Evolutionary conservation across 208 protist species (phyloP).

Genomic region (Trypanosoma conorhini): DNA sequence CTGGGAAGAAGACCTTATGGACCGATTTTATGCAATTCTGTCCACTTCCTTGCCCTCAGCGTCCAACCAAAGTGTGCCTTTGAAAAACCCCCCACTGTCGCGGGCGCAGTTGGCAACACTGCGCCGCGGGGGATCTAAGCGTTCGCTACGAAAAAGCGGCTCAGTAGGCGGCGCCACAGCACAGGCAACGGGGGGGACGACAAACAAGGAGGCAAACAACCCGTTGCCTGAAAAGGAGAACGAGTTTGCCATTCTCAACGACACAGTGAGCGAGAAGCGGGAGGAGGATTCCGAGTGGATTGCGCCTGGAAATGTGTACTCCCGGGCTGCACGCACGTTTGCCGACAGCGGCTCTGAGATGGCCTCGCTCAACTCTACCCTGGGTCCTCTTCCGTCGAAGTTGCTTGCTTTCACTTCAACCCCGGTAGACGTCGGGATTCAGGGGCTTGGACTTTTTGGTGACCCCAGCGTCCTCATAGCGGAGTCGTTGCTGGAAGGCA

Average conservation of each 20-base stretch:
- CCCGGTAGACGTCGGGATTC: not conserved
- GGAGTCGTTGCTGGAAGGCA: conserved; percentile 25
- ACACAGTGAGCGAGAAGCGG: not conserved
- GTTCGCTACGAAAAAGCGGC: conserved; percentile 1
- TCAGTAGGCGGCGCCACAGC: not conserved
- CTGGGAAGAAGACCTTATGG: conserved; percentile 59
- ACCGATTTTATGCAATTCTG: conserved; percentile 41
- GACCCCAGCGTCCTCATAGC: conserved; percentile 26
- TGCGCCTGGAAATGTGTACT: conserved; percentile 29
- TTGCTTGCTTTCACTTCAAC: not conserved
- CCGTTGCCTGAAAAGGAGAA: not conserved
- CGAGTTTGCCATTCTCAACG: not conserved
- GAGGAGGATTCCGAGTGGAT: conserved; percentile 4
- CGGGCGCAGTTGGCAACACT: not conserved
- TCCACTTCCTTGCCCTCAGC: conserved; percentile 34
- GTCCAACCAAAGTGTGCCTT: conserved; percentile 18
- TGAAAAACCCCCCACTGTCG: not conserved
- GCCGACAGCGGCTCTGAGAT: not conserved
- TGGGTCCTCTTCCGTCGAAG: not conserved
- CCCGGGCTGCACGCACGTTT: not conserved
- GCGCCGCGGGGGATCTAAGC: not conserved
- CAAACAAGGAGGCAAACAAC: not conserved
- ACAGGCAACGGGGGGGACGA: not conserved
- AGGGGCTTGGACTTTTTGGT: conserved; percentile 18
- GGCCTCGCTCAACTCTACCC: not conserved